These are phyloP conservation scores for Talaromyces borbonicus DNA, from an alignment of 495 filamentous ascomycete genomes.

Conservation along the genomic window DNA sequence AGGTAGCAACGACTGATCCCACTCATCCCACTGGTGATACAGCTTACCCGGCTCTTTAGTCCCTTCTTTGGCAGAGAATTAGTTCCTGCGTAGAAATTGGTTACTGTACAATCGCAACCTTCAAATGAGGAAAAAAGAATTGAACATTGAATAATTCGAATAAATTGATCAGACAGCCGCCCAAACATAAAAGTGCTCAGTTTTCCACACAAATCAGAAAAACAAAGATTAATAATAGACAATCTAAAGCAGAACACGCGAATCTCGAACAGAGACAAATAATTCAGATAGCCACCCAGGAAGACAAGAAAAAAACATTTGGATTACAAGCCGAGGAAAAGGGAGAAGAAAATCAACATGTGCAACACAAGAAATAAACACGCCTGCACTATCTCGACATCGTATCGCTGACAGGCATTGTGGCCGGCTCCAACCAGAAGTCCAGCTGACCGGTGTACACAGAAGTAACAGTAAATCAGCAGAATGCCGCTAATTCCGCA, in stretches of 20 bases:
- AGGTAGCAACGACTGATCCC: no score
- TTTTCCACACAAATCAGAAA: slow-evolving; percentile 24
- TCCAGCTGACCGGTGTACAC: background rate
- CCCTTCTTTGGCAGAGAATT: no score
- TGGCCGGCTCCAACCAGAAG: background rate
- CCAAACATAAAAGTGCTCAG: slow-evolving; percentile 21
- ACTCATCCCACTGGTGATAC: no score
- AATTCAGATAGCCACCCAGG: slow-evolving; percentile 24
- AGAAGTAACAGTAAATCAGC: slow-evolving; percentile 7
- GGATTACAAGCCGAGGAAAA: slow-evolving; percentile 11
- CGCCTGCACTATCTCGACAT: background rate
- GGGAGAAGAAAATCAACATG: slow-evolving; percentile 4
- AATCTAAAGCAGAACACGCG: slow-evolving; percentile 18
- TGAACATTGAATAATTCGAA: slow-evolving; percentile 12
- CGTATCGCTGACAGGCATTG: background rate
- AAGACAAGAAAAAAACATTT: slow-evolving; percentile 16
- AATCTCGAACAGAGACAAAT: slow-evolving; percentile 14
- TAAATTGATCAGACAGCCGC: slow-evolving; percentile 41
- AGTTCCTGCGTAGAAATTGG: no score
- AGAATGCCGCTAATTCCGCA: slow-evolving; percentile 8
- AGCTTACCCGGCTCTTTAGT: no score
- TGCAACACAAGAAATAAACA: slow-evolving; percentile 4
- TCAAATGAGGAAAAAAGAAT: no score
- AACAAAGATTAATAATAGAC: no score
- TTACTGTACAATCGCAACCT: no score